Evolutionary conservation across 768 basidiomycete genomes (phyloP).

Genomic region (Phanerochaete sordida): DNA sequence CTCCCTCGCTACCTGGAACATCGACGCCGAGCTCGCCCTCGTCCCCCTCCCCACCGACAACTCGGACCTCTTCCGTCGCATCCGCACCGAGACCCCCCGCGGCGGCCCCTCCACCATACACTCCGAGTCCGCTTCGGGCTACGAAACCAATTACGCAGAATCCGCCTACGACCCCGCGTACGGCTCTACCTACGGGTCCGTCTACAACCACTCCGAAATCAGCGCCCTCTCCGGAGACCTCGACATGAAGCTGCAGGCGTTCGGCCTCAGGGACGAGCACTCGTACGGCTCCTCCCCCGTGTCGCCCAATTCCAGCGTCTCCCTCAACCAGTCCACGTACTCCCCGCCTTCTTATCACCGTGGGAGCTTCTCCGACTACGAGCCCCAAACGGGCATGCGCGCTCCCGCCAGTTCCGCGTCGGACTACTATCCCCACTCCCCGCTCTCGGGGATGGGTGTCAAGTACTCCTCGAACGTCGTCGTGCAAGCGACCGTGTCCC

Average conservation of each 20-base stretch:
- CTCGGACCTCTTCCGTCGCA: conserved; percentile 56
- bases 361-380: conserved; percentile 67
- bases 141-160: conserved; percentile 50
- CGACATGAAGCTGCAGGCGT: conserved; percentile 63
- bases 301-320: conserved; percentile 25
- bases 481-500: conserved; percentile 45
- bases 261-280: conserved; percentile 34
- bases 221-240: conserved; percentile 51
- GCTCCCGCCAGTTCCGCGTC: conserved; percentile 47
- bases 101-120: conserved; percentile 75
- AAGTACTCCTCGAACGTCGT: conserved; percentile 22
- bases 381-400: conserved; percentile 37
- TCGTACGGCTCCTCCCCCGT: conserved; percentile 37
- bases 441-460: conserved; percentile 7
- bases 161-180: conserved; percentile 26
- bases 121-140: conserved; percentile 53
- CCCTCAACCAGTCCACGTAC: conserved; percentile 23
- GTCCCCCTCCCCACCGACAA: conserved; percentile 60
- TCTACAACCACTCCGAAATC: conserved; percentile 46
- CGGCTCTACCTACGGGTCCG: conserved; percentile 32
- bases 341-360: conserved; percentile 31
- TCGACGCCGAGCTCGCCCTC: conserved; percentile 55
- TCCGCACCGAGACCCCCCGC: conserved; percentile 59
- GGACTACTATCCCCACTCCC: conserved; percentile 38
- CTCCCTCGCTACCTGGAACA: conserved; percentile 49